These are phyloP conservation scores for Cyberlindnera petersonii DNA, from an alignment of 805 yeast species.

Conservation along the genomic window DNA sequence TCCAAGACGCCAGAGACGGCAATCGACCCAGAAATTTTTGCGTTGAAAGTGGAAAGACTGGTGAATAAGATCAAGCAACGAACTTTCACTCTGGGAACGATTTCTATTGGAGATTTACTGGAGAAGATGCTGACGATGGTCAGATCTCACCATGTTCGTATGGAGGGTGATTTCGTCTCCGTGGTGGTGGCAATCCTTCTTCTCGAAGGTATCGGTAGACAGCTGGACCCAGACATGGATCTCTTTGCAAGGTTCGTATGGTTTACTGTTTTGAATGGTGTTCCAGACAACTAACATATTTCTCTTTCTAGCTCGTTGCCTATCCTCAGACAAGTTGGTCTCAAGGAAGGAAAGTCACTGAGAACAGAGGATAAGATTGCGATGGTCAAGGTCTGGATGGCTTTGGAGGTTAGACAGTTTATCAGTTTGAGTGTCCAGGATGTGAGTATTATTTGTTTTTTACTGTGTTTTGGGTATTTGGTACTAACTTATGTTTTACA, in stretches of 20 bases:
- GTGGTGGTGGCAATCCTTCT: slow-evolving; percentile 91
- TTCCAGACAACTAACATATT: slow-evolving; percentile 28
- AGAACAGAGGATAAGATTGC: slow-evolving; percentile 60
- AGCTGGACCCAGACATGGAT: slow-evolving; percentile 87
- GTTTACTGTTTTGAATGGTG: slow-evolving; percentile 33
- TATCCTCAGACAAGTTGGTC: slow-evolving; percentile 66
- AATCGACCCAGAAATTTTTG: slow-evolving; percentile 77
- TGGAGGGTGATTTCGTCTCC: slow-evolving; percentile 96
- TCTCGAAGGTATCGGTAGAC: slow-evolving; percentile 93
- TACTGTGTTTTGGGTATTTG: neutral
- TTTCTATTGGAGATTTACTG: slow-evolving; percentile 85
- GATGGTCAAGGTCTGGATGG: slow-evolving; percentile 89
- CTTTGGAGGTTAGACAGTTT: slow-evolving; percentile 83
- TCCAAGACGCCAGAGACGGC: slow-evolving; percentile 95
- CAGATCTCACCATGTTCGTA: slow-evolving; percentile 86
- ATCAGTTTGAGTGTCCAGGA: slow-evolving; percentile 80
- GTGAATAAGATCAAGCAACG: slow-evolving; percentile 78
- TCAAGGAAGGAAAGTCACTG: slow-evolving; percentile 60
- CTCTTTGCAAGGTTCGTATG: slow-evolving; percentile 92
- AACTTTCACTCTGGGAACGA: slow-evolving; percentile 88
- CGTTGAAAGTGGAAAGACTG: slow-evolving; percentile 77
- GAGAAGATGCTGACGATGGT: slow-evolving; percentile 90
- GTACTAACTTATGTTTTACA: slow-evolving; percentile 10
- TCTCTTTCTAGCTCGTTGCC: slow-evolving; percentile 24
- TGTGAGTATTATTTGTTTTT: slow-evolving; percentile 38